These are phyloP conservation scores for Micractinium sp. DNA, from an alignment of 139 green algal genomes.

Conservation along the genomic window DNA sequence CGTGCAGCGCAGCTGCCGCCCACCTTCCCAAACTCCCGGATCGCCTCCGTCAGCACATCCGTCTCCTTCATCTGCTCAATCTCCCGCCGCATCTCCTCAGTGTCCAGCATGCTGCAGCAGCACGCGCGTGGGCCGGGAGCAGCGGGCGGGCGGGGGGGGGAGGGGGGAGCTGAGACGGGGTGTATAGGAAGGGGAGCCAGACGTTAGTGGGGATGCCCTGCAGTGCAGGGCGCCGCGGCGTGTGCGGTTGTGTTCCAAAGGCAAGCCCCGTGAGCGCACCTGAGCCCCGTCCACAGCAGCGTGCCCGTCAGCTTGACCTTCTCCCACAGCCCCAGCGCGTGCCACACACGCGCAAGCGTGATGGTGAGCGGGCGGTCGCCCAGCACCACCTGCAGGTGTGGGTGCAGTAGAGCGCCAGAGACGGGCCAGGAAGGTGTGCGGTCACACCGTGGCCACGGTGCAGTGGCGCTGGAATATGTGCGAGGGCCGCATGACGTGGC, in stretches of 20 bases:
- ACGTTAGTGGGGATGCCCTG: too few species aligned
- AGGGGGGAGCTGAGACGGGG: too few species aligned
- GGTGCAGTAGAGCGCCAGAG: background rate
- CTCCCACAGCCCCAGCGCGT: constrained; percentile 50
- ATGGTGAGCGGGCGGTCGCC: constrained; percentile 60
- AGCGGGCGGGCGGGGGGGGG: too few species aligned
- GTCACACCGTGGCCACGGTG: too few species aligned
- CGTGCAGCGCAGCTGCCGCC: background rate
- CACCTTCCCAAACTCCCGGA: constrained; percentile 54
- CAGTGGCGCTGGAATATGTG: too few species aligned
- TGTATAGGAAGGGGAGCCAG: too few species aligned
- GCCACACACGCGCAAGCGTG: constrained; percentile 64
- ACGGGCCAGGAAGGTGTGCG: background rate
- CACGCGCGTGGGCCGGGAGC: too few species aligned
- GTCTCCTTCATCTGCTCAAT: constrained; percentile 58
- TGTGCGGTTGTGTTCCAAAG: too few species aligned
- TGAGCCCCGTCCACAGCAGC: constrained; percentile 46
- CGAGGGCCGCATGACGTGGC: background rate
- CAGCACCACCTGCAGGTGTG: constrained; percentile 50
- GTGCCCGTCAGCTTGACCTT: constrained; percentile 49
- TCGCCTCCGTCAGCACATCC: constrained; percentile 55
- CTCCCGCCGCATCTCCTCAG: constrained; percentile 52
- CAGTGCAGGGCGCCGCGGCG: too few species aligned
- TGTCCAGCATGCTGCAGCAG: constrained; percentile 34
- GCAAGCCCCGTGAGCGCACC: background rate